phyloP scores from a whole-genome alignment of 192 early-diverging fungal genomes.

The Coemansia sp. region DNA sequence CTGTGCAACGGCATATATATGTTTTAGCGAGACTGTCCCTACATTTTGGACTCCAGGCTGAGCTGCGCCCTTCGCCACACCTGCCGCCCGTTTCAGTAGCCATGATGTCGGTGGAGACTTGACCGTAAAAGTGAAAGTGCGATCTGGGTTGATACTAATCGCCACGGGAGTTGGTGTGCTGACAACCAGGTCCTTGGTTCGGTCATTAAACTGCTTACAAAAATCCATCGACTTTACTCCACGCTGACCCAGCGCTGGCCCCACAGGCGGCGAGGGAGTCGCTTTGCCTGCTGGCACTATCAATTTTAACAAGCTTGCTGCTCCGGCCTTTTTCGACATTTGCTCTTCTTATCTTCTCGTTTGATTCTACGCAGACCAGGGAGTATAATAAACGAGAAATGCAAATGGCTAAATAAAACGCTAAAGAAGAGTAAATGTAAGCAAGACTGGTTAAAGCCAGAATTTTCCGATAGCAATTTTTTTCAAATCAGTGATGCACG shows the following conservation, averaged over 20 bases:
- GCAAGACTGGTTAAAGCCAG: neutral
- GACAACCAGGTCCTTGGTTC: constrained; percentile 76
- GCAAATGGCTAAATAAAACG: neutral
- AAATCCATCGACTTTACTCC: constrained; percentile 99
- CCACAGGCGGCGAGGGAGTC: constrained; percentile 88
- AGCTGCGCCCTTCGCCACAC: constrained; percentile 80
- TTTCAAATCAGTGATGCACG: neutral
- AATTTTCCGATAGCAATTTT: neutral
- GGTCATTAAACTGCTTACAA: constrained; percentile 97
- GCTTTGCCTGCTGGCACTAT: constrained; percentile 91
- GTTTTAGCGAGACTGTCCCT: constrained; percentile 85
- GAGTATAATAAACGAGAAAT: neutral
- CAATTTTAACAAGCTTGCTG: constrained; percentile 63
- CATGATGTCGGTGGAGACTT: constrained; percentile 87
- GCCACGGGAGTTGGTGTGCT: constrained; percentile 82
- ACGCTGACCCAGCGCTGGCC: constrained; percentile 92
- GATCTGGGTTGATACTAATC: constrained; percentile 87
- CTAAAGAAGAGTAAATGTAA: neutral
- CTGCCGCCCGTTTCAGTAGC: constrained; percentile 83
- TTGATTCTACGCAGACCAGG: neutral
- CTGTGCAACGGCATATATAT: constrained; percentile 92
- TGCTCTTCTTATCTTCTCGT: neutral
- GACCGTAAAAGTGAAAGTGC: constrained; percentile 85
- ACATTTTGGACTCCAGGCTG: constrained; percentile 74
- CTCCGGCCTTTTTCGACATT: constrained; percentile 55